phyloP scores from a whole-genome alignment of 2,329 filamentous ascomycete species.

The Arthrocladium fulminans region DNA sequence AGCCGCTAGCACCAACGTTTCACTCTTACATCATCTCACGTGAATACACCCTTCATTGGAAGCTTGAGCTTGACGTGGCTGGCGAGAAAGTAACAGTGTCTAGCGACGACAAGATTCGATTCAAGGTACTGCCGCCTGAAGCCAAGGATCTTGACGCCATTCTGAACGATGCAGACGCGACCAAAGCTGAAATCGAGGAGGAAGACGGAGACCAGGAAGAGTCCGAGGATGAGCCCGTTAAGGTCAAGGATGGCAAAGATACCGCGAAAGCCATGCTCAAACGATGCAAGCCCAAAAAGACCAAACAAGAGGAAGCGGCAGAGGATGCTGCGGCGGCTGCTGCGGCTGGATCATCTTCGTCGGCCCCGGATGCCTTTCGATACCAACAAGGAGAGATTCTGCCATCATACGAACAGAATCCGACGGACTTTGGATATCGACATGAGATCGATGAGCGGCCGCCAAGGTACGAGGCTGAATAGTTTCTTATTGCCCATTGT shows the following conservation, averaged over 20 bases:
- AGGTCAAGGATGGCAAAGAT: not conserved
- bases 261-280: not conserved
- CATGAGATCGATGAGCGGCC: conserved; percentile 8
- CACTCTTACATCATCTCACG: conserved; percentile 18
- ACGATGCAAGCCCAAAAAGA: not conserved
- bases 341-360: not conserved
- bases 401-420: conserved; percentile 1
- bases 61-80: conserved; percentile 18
- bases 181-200: not conserved
- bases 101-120: not conserved
- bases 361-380: not conserved
- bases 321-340: conserved; percentile 2
- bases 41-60: conserved; percentile 16
- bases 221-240: not conserved
- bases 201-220: conserved; percentile 3
- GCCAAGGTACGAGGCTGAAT: conserved; percentile 9
- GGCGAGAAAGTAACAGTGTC: conserved; percentile 15
- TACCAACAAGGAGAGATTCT: not conserved
- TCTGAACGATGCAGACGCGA: not conserved
- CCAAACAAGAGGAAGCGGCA: conserved; percentile 1
- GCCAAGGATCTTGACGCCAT: conserved; percentile 2
- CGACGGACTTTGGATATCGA: conserved; percentile 6
- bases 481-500: not conserved
- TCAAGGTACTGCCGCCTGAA: conserved; percentile 3
- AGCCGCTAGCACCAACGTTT: conserved; percentile 17